Evolutionary conservation across 495 filamentous ascomycete species (phyloP), one percentile per base, ranked within the genome.

Genomic region (Thozetella sp.): DNA sequence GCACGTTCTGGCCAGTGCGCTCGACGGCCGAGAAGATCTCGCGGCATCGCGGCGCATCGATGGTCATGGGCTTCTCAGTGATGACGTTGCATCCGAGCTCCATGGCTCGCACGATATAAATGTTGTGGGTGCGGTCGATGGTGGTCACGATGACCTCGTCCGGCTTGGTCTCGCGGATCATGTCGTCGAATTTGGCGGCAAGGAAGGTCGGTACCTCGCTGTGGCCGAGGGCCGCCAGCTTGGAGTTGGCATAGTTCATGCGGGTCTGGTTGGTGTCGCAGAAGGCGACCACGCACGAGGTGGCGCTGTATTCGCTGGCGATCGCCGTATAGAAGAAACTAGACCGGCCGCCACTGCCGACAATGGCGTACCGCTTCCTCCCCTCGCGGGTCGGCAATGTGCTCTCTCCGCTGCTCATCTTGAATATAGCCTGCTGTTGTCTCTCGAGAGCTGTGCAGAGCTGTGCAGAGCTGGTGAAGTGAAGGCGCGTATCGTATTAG

Each of bases 51-150:
- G 74, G 70, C 9, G 77, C 82, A 61, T 86, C 82, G 65, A 85
- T 71, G 59, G 68, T 71, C 84, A 87, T 87, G 17, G 84, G 84
- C 56, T 87, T 87, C 63, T 87, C 83, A 17, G 78, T 85, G 45
- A 85, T 71, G 2, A 84, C 82, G 67, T 80, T 76, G 63, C 80
- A 80, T n/a, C 83, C 83, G 1, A 84, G 71, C 53, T 84, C 78
- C 54, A 87, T 70, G 3, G 83, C 80, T 17, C 76, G 75, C 24
- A 80, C 67, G 58, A 85, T 85, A 69, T 87, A 86, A 22, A 66
- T 69, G 61, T 86, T 69, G 68, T 87, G 83, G 6, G 80, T 82
- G 52, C 82, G 78, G 70, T 87, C 84, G 63, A 85, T 84, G 3
- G 83, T 85, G 0, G 83, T 85, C 20, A 85, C 76, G 61, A 86